These are phyloP conservation scores for Fusarium setosum DNA, from an alignment of 2,329 filamentous ascomycete genomes.

Conservation along the genomic window DNA sequence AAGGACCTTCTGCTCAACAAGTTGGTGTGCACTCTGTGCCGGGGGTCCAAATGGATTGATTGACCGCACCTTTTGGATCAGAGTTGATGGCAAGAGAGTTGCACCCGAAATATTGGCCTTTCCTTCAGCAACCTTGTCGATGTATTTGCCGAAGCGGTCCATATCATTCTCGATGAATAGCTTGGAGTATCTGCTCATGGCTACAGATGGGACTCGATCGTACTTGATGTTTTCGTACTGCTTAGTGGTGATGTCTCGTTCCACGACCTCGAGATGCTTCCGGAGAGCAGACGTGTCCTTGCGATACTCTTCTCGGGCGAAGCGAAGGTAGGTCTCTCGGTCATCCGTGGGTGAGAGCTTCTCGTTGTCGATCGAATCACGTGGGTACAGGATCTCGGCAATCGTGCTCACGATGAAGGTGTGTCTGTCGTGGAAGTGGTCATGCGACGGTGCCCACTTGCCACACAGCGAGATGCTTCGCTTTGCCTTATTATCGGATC, in stretches of 20 bases:
- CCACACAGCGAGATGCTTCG: constrained; percentile 64
- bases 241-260: constrained; percentile 60
- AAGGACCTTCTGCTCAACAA: constrained; percentile 44
- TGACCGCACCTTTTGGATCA: constrained; percentile 49
- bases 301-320: constrained; percentile 65
- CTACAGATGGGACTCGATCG: constrained; percentile 65
- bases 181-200: constrained; percentile 64
- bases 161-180: constrained; percentile 63
- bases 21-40: constrained; percentile 2
- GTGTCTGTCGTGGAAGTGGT: constrained; percentile 67
- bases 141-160: constrained; percentile 61
- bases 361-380: constrained; percentile 41
- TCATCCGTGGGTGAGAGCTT: constrained; percentile 49
- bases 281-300: constrained; percentile 63
- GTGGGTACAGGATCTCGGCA: constrained; percentile 63
- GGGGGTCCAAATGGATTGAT: fast-evolving
- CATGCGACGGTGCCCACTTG: constrained; percentile 70
- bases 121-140: constrained; percentile 60
- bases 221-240: constrained; percentile 65
- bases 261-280: constrained; percentile 63
- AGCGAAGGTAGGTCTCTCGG: constrained; percentile 63
- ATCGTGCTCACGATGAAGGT: constrained; percentile 68
- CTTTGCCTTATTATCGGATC: constrained; percentile 52
- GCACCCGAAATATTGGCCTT: constrained; percentile 65
- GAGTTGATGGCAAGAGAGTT: constrained; percentile 62